phyloP scores from a whole-genome alignment of 2,329 filamentous ascomycete species.

The Westerdykella sp. region DNA sequence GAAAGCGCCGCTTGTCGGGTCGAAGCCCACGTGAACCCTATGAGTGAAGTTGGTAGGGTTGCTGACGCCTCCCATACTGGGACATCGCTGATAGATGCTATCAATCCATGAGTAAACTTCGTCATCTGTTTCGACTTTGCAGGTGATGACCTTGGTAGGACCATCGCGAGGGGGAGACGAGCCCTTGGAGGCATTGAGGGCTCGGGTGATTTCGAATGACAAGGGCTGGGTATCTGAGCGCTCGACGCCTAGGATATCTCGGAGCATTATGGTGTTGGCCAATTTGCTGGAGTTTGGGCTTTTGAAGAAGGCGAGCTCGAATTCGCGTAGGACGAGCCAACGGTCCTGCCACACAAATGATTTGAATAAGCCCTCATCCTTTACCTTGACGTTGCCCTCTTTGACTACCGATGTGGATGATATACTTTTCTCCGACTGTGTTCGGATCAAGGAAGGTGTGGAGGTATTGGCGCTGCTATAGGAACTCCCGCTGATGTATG shows the following conservation, averaged over 20 bases:
- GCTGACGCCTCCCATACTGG: conserved; percentile 95
- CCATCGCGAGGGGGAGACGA: conserved; percentile 74
- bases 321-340: conserved; percentile 86
- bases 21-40: conserved; percentile 94
- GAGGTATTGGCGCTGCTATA: conserved; percentile 28
- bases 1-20: conserved; percentile 90
- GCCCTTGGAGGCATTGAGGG: conserved; percentile 50
- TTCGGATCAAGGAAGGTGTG: conserved; percentile 36
- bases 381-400: conserved; percentile 74
- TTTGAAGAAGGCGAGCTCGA: conserved; percentile 91
- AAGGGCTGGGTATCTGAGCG: conserved; percentile 86
- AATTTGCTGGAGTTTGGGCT: conserved; percentile 74
- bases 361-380: conserved; percentile 84
- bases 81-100: conserved; percentile 92
- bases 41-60: conserved; percentile 98
- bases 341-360: conserved; percentile 82
- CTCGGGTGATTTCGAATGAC: conserved; percentile 86
- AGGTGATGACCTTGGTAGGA: conserved; percentile 75
- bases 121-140: conserved; percentile 90
- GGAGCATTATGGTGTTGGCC: conserved; percentile 75
- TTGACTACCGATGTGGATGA: conserved; percentile 39
- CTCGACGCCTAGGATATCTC: conserved; percentile 83
- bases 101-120: conserved; percentile 99
- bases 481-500: conserved; percentile 14
- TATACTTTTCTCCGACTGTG: conserved; percentile 37